Percentiles rank a stretch among this genome's conserved stretches.
phyloP scores from a whole-genome alignment of 352 stramenopile genomes.

The Salisapilia sapeloensis region DNA sequence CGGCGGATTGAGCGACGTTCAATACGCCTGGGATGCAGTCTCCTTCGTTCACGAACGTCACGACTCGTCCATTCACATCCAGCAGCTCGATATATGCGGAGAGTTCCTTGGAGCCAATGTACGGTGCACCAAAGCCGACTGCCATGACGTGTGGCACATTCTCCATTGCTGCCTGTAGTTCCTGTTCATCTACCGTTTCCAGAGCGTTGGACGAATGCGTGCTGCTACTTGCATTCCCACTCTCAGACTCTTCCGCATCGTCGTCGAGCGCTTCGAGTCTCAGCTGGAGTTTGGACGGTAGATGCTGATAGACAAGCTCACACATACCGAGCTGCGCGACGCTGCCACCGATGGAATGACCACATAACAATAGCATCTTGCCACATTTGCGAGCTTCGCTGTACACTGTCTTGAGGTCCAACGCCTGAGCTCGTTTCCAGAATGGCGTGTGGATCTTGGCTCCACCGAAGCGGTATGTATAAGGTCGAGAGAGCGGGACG shows the following conservation, averaged over 20 bases:
- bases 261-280: slow-evolving; percentile 39
- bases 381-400: slow-evolving; percentile 17
- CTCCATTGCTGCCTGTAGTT: slow-evolving; percentile 5
- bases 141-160: slow-evolving; percentile 30
- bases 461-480: slow-evolving; percentile 51
- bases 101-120: slow-evolving; percentile 32
- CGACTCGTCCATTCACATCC: slow-evolving; percentile 4
- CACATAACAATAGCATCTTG: slow-evolving; percentile 60
- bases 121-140: slow-evolving; percentile 65
- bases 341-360: slow-evolving; percentile 70
- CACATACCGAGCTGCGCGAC: slow-evolving; percentile 66
- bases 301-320: slow-evolving; percentile 53
- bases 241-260: not conserved
- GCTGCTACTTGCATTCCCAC: not conserved
- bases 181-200: slow-evolving; percentile 7
- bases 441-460: slow-evolving; percentile 63
- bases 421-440: slow-evolving; percentile 41
- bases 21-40: slow-evolving; percentile 77
- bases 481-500: slow-evolving; percentile 38
- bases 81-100: slow-evolving; percentile 25
- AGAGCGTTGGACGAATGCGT: slow-evolving; percentile 2
- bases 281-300: slow-evolving; percentile 23
- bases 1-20: slow-evolving; percentile 60
- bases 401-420: slow-evolving; percentile 33
- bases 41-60: slow-evolving; percentile 64